Evolutionary conservation across 495 filamentous ascomycete genomes (phyloP), one percentile per base, ranked within the genome.

Genomic region (Elaphomyces granulatus): DNA sequence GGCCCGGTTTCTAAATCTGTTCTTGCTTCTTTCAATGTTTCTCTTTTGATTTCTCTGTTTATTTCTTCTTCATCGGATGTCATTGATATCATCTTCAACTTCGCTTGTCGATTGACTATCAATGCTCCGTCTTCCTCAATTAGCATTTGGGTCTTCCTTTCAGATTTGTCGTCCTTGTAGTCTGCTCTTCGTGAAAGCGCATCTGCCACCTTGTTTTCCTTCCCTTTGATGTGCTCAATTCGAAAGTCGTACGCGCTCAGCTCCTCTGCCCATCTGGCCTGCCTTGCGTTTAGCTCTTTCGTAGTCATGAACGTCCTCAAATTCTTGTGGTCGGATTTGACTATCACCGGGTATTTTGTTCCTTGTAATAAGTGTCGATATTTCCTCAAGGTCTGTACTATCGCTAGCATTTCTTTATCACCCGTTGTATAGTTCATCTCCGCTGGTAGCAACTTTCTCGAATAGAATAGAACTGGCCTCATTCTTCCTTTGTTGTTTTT

Each of bases 371-470:
- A 42, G 8, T 36, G 38, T 37, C 55, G 38, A 49, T 44, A 64
- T 21, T 48, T 16, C 16, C 58, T 34, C 12, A 62, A 52, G 18
- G 37, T 37, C 36, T 30, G 30, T 1, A 59, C 53, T 12, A 55
- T 53, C 3, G 40, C 46, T 8, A 61, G 30, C 3, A 59, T 20
- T 37, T 53, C 50, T 31, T 57, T 52, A 28, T 62, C 36, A 16
- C 58, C 36, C 12, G 59, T 57, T n/a, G 50, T 16, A 34, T 62
- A 63, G 31, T 63, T 61, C 0, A 20, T 12, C 37, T 65, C 52
- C 1, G 49, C 52, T 1, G 44, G 36, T 8, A 20, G 42, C 8
- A 55, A 37, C 16, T 45, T 56, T 19, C 43, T 50, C 0, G 48
- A 61, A 32, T 34, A 51, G 37, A 45, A 62, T 8, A 42, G 42